Evolutionary conservation across 805 yeast species (phyloP).

Genomic region (Yamadazyma paraphyllophila): DNA sequence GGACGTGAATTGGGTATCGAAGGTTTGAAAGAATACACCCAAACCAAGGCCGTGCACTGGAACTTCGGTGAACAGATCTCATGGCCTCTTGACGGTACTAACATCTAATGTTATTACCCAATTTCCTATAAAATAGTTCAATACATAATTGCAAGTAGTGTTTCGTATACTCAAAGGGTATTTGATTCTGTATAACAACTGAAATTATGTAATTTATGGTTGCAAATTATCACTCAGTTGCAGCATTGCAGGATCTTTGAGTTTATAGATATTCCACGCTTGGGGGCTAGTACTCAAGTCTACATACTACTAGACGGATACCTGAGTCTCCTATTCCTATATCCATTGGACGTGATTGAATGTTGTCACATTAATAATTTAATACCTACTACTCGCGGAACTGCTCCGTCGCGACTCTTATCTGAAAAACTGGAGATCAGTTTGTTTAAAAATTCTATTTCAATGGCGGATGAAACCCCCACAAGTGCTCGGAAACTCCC

Average conservation of each 20-base stretch:
- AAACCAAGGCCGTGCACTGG: slow-evolving; percentile 26
- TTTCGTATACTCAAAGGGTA: not conserved
- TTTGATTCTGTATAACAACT: too few relatives aligned
- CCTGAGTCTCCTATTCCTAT: too few relatives aligned
- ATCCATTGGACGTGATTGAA: too few relatives aligned
- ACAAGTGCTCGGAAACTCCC: slow-evolving; percentile 6
- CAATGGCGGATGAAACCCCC: slow-evolving; percentile 1
- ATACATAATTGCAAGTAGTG: too few relatives aligned
- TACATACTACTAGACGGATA: too few relatives aligned
- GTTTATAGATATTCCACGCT: too few relatives aligned
- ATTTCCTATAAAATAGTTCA: not conserved
- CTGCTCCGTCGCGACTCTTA: slow-evolving; percentile 1
- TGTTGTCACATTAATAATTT: too few relatives aligned
- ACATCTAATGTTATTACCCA: not conserved
- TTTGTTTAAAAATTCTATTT: not conserved
- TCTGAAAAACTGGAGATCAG: not conserved
- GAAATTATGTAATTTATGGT: too few relatives aligned
- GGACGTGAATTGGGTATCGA: slow-evolving; percentile 40
- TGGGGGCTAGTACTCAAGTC: too few relatives aligned
- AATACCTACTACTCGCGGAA: not conserved
- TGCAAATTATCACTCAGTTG: too few relatives aligned
- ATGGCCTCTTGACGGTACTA: slow-evolving; percentile 14
- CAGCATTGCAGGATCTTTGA: too few relatives aligned
- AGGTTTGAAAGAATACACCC: slow-evolving; percentile 33
- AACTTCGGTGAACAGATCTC: slow-evolving; percentile 13